These are phyloP conservation scores for Penicillium argentinense DNA, from an alignment of 495 filamentous ascomycete genomes.

Conservation along the genomic window DNA sequence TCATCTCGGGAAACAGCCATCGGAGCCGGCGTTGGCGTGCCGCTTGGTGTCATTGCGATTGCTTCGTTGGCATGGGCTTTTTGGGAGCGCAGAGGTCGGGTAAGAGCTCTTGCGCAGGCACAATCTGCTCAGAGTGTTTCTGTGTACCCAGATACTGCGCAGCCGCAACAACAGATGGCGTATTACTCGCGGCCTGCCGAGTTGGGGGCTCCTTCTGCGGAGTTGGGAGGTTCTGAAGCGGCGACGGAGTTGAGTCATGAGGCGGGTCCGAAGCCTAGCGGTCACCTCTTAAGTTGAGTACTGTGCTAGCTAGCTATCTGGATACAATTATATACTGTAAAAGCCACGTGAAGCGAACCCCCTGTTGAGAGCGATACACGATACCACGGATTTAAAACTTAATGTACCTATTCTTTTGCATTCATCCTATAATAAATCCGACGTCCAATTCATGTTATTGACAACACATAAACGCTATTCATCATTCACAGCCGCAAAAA, in stretches of 20 bases:
- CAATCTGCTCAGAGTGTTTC: background rate
- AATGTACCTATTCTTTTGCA: no score
- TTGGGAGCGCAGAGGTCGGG: constrained; percentile 11
- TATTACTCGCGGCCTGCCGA: background rate
- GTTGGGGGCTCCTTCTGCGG: background rate
- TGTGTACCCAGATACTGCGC: background rate
- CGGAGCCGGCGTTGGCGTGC: constrained; percentile 11
- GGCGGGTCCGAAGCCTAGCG: background rate
- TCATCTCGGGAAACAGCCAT: constrained; percentile 7
- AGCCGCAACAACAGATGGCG: background rate
- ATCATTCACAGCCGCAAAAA: constrained; percentile 23
- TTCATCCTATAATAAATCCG: no score
- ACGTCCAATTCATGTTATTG: no score
- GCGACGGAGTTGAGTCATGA: background rate
- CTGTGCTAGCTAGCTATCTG: no score
- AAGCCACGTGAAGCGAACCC: no score
- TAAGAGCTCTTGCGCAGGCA: constrained; percentile 2
- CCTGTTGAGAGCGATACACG: no score
- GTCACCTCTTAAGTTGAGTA: background rate
- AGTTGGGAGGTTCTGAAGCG: background rate
- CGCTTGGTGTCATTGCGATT: constrained; percentile 20
- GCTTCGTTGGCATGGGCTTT: constrained; percentile 20
- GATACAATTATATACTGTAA: no score
- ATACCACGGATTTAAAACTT: no score
- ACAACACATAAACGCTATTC: no score